Evolutionary conservation across 2,329 filamentous ascomycete species (phyloP).

Genomic region (Neonectria neomacrospora): DNA sequence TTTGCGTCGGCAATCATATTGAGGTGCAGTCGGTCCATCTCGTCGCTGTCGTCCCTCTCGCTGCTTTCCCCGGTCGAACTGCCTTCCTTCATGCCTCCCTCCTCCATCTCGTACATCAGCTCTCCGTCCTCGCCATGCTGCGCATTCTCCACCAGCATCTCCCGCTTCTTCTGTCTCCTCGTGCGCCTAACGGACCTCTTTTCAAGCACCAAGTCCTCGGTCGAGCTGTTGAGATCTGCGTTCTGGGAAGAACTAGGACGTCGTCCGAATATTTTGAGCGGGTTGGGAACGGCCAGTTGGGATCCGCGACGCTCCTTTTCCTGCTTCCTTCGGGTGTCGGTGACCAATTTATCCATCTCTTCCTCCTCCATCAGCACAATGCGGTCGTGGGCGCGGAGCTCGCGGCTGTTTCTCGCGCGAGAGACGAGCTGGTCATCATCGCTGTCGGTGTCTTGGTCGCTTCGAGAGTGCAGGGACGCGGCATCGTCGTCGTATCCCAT

Average conservation of each 20-base stretch:
- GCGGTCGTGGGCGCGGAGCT: slow-evolving; percentile 76
- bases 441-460: slow-evolving; percentile 80
- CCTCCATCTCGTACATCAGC: slow-evolving; percentile 92
- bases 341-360: slow-evolving; percentile 71
- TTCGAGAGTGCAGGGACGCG: slow-evolving; percentile 71
- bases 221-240: slow-evolving; percentile 55
- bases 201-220: slow-evolving; percentile 61
- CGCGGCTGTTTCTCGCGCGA: slow-evolving; percentile 73
- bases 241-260: slow-evolving; percentile 50
- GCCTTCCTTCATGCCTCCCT: slow-evolving; percentile 76
- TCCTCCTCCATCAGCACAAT: slow-evolving; percentile 81
- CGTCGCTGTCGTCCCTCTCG: slow-evolving; percentile 68
- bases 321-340: slow-evolving; percentile 60
- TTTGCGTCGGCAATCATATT: slow-evolving; percentile 60
- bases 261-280: slow-evolving; percentile 58
- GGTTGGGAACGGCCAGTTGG: slow-evolving; percentile 61
- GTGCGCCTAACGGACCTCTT: slow-evolving; percentile 62
- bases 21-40: slow-evolving; percentile 65
- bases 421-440: slow-evolving; percentile 77
- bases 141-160: slow-evolving; percentile 63
- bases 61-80: slow-evolving; percentile 71
- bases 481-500: slow-evolving; percentile 75
- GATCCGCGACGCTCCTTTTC: slow-evolving; percentile 63
- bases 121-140: slow-evolving; percentile 75
- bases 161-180: slow-evolving; percentile 64